Conservation (phyloP, 2,329 filamentous ascomycete species). For the Fusarium proliferatum region DNA sequence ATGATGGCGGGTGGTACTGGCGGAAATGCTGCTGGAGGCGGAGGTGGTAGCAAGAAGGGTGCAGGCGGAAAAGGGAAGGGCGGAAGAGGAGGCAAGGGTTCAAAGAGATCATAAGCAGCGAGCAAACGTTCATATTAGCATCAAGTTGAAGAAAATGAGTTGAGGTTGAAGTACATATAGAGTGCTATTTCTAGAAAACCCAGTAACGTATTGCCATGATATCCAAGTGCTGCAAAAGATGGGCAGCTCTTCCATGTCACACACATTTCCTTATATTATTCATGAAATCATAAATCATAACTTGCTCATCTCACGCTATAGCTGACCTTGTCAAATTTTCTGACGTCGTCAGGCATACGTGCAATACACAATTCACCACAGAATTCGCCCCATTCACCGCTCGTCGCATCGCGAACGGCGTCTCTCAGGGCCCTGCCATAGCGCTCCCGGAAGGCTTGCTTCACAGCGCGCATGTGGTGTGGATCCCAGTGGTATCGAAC, state of each 20-base stretch:
- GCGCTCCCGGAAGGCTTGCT: conserved; percentile 80
- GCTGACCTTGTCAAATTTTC: conserved; percentile 58
- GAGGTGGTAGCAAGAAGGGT: conserved; percentile 54
- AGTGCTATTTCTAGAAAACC: conserved; percentile 19
- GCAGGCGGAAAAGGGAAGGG: conserved; percentile 50
- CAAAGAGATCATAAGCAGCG: conserved; percentile 52
- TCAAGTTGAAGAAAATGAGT: conserved; percentile 1
- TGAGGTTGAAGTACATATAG: conserved; percentile 18
- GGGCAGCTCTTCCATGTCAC: not conserved
- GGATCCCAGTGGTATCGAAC: conserved; percentile 95
- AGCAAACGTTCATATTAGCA: not conserved
- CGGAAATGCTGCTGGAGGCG: conserved; percentile 52
- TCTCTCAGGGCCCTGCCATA: conserved; percentile 81
- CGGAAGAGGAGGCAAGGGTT: conserved; percentile 55
- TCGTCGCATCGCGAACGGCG: conserved; percentile 81
- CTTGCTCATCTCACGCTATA: conserved; percentile 22
- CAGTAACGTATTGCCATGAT: conserved; percentile 15
- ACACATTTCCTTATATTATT: not conserved
- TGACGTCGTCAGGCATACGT: conserved; percentile 69
- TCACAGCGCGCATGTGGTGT: conserved; percentile 81
- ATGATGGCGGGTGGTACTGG: conserved; percentile 69
- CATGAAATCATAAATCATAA: conserved; percentile 17
- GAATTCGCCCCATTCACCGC: conserved; percentile 81
- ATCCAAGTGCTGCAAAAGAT: conserved; percentile 11
- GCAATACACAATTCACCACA: conserved; percentile 76